Conservation (phyloP, 2,329 filamentous ascomycete genomes). For the Beauveria sp. region DNA sequence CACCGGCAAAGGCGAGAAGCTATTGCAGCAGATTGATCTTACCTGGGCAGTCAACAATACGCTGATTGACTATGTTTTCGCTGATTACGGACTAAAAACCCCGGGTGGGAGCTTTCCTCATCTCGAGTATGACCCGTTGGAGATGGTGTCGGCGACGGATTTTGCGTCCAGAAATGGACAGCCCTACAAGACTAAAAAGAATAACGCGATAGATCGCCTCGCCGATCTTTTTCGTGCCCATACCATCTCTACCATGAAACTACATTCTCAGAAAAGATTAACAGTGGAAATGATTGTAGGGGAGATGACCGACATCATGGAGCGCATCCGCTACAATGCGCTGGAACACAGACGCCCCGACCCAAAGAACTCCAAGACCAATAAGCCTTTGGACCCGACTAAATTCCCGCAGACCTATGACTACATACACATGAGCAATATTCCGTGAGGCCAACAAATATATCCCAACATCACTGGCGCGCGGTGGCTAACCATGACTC, state of each 20-base stretch:
- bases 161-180: no score
- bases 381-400: no score
- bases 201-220: background rate
- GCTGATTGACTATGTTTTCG: background rate
- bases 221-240: background rate
- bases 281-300: conserved; percentile 22
- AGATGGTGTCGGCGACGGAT: background rate
- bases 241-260: background rate
- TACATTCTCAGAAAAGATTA: background rate
- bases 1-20: background rate
- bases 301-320: conserved; percentile 24
- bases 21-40: background rate
- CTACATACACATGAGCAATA: conserved; percentile 24
- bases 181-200: background rate
- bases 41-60: background rate
- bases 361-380: background rate
- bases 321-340: conserved; percentile 20
- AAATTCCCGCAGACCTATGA: no score
- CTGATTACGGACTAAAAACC: background rate
- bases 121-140: background rate
- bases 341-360: conserved; percentile 15
- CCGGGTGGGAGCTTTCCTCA: background rate
- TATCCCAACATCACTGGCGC: background rate
- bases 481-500: background rate
- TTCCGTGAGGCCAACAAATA: conserved; percentile 17